A percentile compares a stretch with the other conserved stretches of the same genome.
Conservation (phyloP, 306 rosid genomes). For the Crataegus laevigata region DNA sequence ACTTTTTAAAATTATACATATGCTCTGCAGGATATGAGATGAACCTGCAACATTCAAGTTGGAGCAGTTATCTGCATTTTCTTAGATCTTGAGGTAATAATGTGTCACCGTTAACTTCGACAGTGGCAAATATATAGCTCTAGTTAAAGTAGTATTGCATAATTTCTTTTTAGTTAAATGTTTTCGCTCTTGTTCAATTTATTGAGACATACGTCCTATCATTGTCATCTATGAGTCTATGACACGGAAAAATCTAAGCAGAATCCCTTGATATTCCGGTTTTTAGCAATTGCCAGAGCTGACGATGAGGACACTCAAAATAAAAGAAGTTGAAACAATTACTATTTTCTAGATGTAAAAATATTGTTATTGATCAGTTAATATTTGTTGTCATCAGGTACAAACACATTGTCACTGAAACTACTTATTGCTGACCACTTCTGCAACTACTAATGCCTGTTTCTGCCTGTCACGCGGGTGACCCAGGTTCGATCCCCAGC, state of each 20-base stretch:
- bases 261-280: neutral
- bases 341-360: neutral
- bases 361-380: neutral
- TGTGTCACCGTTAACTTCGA: too few species aligned
- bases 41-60: neutral
- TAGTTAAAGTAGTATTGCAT: neutral
- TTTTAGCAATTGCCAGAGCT: neutral
- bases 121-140: neutral
- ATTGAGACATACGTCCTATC: neutral
- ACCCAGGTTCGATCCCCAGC: too few species aligned
- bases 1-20: too few species aligned
- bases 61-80: neutral
- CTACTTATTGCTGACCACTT: slow-evolving; percentile 22
- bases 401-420: neutral
- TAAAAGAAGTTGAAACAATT: neutral
- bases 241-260: neutral
- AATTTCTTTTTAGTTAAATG: neutral
- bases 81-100: neutral
- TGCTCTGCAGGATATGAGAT: too few species aligned
- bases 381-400: neutral
- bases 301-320: neutral
- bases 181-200: neutral
- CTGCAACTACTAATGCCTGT: slow-evolving; percentile 31
- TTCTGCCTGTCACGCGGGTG: too few species aligned
- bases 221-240: neutral